Conservation (phyloP, 1,284 basidiomycete species). For the Pseudozyma sp. region DNA sequence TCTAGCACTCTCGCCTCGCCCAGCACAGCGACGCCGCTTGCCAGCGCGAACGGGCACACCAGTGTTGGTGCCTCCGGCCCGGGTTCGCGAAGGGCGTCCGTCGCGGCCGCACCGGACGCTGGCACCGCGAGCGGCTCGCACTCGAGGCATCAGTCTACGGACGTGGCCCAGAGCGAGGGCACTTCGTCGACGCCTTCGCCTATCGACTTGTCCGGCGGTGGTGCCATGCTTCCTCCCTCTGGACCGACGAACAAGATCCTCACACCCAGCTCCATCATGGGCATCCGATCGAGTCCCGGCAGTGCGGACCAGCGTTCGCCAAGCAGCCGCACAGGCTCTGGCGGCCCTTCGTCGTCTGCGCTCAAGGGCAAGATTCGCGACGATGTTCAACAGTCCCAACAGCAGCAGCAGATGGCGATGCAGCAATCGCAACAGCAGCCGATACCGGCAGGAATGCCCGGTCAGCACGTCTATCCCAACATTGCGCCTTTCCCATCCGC, state of each 20-base stretch:
- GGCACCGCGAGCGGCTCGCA: conserved; percentile 6
- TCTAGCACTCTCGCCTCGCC: conserved; percentile 13
- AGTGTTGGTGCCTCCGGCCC: conserved; percentile 23
- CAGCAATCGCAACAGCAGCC: conserved; percentile 19
- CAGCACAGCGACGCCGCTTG: conserved; percentile 22
- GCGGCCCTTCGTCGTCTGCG: background rate
- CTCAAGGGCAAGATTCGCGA: conserved; percentile 36
- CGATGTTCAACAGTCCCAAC: conserved; percentile 26
- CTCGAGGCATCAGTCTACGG: conserved; percentile 48
- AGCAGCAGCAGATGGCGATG: conserved; percentile 21
- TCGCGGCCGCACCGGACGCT: conserved; percentile 13
- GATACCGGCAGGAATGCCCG: conserved; percentile 9
- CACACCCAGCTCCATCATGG: conserved; percentile 66
- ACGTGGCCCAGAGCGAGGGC: conserved; percentile 57
- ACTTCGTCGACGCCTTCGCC: conserved; percentile 63
- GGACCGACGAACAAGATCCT: conserved; percentile 52
- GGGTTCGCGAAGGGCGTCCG: conserved; percentile 30
- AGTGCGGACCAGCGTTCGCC: conserved; percentile 25
- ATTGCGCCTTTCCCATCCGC: conserved; percentile 35
- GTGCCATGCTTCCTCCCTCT: conserved; percentile 52
- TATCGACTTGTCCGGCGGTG: conserved; percentile 53
- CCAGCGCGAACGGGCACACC: conserved; percentile 18
- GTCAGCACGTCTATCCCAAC: conserved; percentile 25
- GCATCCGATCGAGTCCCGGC: conserved; percentile 47
- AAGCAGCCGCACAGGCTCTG: conserved; percentile 6